Evolutionary conservation across 805 yeast genomes (phyloP).

Genomic region (Ogataea neopini): DNA sequence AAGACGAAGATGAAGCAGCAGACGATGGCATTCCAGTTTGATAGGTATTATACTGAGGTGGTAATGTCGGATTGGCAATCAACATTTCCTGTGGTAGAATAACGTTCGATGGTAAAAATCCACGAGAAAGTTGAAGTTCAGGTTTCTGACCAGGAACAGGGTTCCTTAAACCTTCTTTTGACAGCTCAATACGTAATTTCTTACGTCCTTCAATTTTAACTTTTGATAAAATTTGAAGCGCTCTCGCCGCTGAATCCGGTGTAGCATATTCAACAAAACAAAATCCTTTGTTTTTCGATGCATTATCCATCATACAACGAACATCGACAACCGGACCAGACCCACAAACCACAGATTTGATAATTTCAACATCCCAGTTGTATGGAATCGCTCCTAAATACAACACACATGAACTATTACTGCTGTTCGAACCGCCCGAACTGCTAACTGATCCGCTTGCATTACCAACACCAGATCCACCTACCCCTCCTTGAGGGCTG

Average conservation of each 20-base stretch:
- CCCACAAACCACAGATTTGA: conserved; percentile 68
- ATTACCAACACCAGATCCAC: background rate
- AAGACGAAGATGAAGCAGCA: conserved; percentile 18
- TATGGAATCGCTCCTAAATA: conserved; percentile 67
- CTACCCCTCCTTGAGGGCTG: background rate
- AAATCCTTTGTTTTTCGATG: conserved; percentile 64
- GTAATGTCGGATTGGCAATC: conserved; percentile 23
- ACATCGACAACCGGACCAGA: conserved; percentile 72
- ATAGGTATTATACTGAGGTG: conserved; percentile 27
- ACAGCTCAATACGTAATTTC: conserved; percentile 55
- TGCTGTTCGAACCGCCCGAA: conserved; percentile 8
- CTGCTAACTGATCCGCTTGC: conserved; percentile 1
- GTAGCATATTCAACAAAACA: conserved; percentile 60
- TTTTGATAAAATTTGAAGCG: conserved; percentile 44
- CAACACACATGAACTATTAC: conserved; percentile 45
- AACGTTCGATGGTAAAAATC: conserved; percentile 57
- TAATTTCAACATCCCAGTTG: conserved; percentile 66
- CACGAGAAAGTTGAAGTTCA: conserved; percentile 44
- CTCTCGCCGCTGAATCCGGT: conserved; percentile 54
- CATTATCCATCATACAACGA: conserved; percentile 58
- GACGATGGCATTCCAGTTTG: conserved; percentile 19
- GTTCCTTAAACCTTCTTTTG: conserved; percentile 58
- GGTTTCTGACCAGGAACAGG: conserved; percentile 42
- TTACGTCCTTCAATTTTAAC: conserved; percentile 48
- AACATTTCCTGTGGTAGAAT: conserved; percentile 53